A percentile compares a stretch with the other conserved stretches of the same genome.
These are phyloP conservation scores for Boletus subluridellus DNA, from an alignment of 1,284 basidiomycete genomes.

Conservation along the genomic window DNA sequence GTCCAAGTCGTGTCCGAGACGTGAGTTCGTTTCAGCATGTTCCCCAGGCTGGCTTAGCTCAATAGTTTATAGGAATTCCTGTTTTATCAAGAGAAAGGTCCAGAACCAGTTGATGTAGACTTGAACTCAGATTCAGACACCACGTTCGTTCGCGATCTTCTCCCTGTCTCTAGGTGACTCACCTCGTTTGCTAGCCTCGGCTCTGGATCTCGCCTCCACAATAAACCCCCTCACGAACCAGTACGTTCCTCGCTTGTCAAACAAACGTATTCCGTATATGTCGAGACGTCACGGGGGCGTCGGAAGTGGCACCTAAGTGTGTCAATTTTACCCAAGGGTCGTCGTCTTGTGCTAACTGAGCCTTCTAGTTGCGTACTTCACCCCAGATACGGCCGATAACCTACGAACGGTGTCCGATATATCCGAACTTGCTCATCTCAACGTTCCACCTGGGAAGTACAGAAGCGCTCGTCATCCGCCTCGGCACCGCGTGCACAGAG, in stretches of 20 bases:
- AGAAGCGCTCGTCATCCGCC: slow-evolving; percentile 54
- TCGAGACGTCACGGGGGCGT: slow-evolving; percentile 56
- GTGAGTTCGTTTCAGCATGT: slow-evolving; percentile 40
- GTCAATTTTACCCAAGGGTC: slow-evolving; percentile 25
- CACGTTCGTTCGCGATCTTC: slow-evolving; percentile 30
- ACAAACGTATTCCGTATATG: slow-evolving; percentile 75
- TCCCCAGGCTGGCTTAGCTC: slow-evolving; percentile 2
- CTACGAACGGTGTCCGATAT: slow-evolving; percentile 59
- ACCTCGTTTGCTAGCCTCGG: slow-evolving; percentile 30
- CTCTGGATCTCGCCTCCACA: slow-evolving; percentile 36
- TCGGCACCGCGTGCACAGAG: slow-evolving; percentile 28
- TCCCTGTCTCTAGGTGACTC: background rate
- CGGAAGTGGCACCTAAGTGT: slow-evolving; percentile 78
- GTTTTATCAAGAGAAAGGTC: slow-evolving; percentile 66
- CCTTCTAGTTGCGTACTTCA: slow-evolving; percentile 65
- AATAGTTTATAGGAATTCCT: slow-evolving; percentile 58
- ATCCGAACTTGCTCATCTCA: slow-evolving; percentile 48
- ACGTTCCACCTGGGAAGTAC: slow-evolving; percentile 59
- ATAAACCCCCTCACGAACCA: slow-evolving; percentile 34
- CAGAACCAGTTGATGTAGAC: slow-evolving; percentile 44
- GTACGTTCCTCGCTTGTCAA: slow-evolving; percentile 60
- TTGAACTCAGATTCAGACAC: slow-evolving; percentile 46
- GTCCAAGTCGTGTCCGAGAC: slow-evolving; percentile 71
- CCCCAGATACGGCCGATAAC: slow-evolving; percentile 53
- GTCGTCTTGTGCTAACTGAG: slow-evolving; percentile 7